Evolutionary conservation across 768 basidiomycete genomes (phyloP), one percentile per base, ranked within the genome.

Genomic region (Boletellus ananiceps): DNA sequence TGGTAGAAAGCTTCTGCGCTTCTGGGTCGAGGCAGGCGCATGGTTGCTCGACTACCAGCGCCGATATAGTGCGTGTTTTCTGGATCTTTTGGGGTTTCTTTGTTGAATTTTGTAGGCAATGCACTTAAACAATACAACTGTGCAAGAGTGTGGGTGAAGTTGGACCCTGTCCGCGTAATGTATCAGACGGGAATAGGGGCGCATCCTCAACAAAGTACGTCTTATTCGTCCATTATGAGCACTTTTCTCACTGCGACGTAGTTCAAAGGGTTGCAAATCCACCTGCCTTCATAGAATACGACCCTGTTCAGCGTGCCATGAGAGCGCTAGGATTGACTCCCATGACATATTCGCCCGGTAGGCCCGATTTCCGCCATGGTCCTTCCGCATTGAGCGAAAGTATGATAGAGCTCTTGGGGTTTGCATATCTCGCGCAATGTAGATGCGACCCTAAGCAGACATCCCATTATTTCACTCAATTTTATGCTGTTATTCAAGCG

Each of bases 401-500:
- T 12, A 32, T 34, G 14, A 23, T 56, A 92, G 89, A 86, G 19
- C 70, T 88, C 12, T 74, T 93, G 46, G 71, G 72, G n/a, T 91
- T 88, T 62, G 88, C 83, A 1, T 93, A 92, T 59, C 67, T 83
- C 47, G 83, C 87, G 0, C 88, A 92, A 65, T 86, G 82, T 60
- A 84, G 88, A 51, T 93, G 90, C 65, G 82, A 91, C 58, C 87
- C 88, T 27, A 70, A 66, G 3, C 68, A 74, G 33, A 90, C 88
- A 0, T 55, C 80, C 4, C 62, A 69, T 13, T 86, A 89, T 63
- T 90, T 88, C 64, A 76, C 79, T 2, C 71, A 74, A 46, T 68
- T 91, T 36, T 73, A 70, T 27, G 66, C 67, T 36, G 71, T 89
- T 46, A 72, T 82, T 13, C 69, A 71, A 46, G 64, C 71, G 14